phyloP scores from a whole-genome alignment of 257 asterid species.

The Solanum appendiculatum region DNA sequence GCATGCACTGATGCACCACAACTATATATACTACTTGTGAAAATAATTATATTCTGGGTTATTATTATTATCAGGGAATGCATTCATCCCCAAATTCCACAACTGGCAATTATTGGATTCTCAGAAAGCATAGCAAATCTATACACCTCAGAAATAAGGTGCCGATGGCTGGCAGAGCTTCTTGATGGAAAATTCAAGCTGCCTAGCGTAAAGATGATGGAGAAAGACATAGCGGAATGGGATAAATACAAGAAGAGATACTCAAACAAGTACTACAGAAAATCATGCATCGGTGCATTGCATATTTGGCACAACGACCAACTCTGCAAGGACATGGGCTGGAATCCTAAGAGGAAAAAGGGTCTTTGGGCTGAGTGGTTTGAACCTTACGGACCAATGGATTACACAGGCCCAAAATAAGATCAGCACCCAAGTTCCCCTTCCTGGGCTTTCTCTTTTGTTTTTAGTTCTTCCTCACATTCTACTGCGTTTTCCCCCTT shows the following conservation, averaged over 20 bases:
- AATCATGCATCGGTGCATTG: constrained; percentile 26
- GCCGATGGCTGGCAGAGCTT: constrained; percentile 37
- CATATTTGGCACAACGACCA: constrained; percentile 45
- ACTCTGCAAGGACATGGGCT: constrained; percentile 51
- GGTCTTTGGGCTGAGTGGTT: constrained; percentile 32
- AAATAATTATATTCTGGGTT: background rate
- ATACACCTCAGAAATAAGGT: constrained; percentile 23
- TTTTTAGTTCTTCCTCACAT: background rate
- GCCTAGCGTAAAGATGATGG: constrained; percentile 40
- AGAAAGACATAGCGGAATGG: constrained; percentile 28
- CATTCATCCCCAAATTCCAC: background rate
- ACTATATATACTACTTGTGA: background rate
- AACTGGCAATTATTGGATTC: background rate
- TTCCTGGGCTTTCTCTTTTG: too few relatives aligned
- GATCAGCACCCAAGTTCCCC: background rate
- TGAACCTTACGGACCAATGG: constrained; percentile 40
- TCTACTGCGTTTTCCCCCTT: background rate
- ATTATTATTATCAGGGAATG: background rate
- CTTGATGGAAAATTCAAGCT: constrained; percentile 37
- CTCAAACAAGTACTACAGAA: constrained; percentile 20
- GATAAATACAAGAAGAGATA: constrained; percentile 26
- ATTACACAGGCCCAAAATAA: constrained; percentile 11
- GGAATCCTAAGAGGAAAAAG: constrained; percentile 31
- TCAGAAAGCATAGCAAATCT: background rate
- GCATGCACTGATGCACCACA: background rate